phyloP scores from a whole-genome alignment of 345 rosid genomes.

The Pistacia integerrima region DNA sequence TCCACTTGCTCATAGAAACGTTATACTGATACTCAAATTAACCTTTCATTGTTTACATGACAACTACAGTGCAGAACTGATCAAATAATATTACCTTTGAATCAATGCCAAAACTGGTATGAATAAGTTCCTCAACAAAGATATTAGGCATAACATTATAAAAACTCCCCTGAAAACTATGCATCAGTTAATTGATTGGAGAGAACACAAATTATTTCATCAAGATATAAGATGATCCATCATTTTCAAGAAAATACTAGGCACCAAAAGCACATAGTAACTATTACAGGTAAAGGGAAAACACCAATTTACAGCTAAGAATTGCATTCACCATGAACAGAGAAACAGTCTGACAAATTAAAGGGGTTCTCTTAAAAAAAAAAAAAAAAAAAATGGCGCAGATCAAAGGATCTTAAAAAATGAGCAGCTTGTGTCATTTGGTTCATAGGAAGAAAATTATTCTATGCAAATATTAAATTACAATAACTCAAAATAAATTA shows the following conservation, averaged over 20 bases:
- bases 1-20: no score
- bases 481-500: no score
- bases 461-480: no score
- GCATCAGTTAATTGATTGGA: background rate
- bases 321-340: background rate
- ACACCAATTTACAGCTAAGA: background rate
- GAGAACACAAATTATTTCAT: background rate
- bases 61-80: background rate
- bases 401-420: no score
- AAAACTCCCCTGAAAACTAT: background rate
- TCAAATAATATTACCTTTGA: background rate
- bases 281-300: background rate
- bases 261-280: background rate
- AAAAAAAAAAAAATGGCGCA: background rate
- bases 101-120: constrained; percentile 13
- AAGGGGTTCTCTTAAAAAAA: no score
- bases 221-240: background rate
- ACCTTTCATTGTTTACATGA: background rate
- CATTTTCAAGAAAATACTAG: background rate
- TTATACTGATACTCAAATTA: background rate
- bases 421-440: no score
- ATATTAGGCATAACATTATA: background rate
- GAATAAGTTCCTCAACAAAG: background rate
- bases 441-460: no score
- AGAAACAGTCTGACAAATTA: background rate